Conservation (phyloP, 2,329 filamentous ascomycete species). For the Chaetomium sp. region DNA sequence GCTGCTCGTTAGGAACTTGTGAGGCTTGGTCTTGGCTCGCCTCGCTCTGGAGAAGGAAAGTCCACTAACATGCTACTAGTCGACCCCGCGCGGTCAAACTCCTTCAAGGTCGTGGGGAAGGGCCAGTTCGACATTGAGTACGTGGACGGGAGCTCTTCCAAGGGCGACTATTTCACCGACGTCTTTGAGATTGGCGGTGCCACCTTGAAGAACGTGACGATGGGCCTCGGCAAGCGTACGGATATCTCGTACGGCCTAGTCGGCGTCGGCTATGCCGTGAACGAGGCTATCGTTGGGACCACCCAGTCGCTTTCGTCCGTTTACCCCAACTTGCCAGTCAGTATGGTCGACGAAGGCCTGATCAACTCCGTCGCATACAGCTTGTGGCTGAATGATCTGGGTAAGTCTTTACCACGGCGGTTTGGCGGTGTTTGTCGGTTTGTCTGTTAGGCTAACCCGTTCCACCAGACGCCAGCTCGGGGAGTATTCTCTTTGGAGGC, state of each 20-base stretch:
- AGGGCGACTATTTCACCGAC: slow-evolving; percentile 54
- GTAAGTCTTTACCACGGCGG: slow-evolving; percentile 17
- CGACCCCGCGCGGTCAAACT: slow-evolving; percentile 38
- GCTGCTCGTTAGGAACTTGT: slow-evolving; percentile 26
- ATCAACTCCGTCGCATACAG: slow-evolving; percentile 66
- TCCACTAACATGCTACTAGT: slow-evolving; percentile 33
- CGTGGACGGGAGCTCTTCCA: slow-evolving; percentile 51
- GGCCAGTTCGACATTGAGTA: slow-evolving; percentile 53
- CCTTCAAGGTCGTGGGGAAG: slow-evolving; percentile 38
- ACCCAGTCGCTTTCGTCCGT: slow-evolving; percentile 23
- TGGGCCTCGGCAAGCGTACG: slow-evolving; percentile 51
- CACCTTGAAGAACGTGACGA: slow-evolving; percentile 49
- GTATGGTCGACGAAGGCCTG: slow-evolving; percentile 54
- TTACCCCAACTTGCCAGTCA: slow-evolving; percentile 57
- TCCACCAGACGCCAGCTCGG: slow-evolving; percentile 47
- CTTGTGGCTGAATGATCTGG: slow-evolving; percentile 57
- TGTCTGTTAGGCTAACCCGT: slow-evolving; percentile 8
- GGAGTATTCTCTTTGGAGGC: slow-evolving; percentile 73
- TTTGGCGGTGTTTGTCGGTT: too few relatives aligned
- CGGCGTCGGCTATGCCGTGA: slow-evolving; percentile 53
- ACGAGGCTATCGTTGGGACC: slow-evolving; percentile 41
- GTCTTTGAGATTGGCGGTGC: slow-evolving; percentile 47
- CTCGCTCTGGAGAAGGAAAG: background rate
- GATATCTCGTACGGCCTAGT: slow-evolving; percentile 52
- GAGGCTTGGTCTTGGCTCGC: background rate